Conservation (phyloP, 441 rosid species). For the Adansonia grandidieri region DNA sequence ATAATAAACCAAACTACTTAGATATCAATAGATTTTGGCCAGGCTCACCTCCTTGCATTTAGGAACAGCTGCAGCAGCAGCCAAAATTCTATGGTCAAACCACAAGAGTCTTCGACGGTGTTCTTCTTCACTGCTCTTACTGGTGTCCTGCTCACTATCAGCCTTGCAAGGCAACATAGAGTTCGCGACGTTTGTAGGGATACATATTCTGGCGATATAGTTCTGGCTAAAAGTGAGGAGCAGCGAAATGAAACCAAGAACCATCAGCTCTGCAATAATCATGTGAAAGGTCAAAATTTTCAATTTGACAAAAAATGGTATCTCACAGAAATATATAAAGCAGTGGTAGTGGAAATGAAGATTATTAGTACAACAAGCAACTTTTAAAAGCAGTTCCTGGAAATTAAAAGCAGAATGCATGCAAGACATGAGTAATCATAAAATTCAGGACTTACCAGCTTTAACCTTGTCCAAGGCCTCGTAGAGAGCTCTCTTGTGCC, state of each 20-base stretch:
- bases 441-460: slow-evolving; percentile 55
- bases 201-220: slow-evolving; percentile 62
- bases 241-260: slow-evolving; percentile 89
- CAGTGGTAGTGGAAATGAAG: neutral
- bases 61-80: slow-evolving; percentile 35
- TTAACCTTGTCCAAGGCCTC: slow-evolving; percentile 94
- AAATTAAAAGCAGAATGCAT: neutral
- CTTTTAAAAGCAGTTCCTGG: neutral
- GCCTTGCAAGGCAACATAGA: slow-evolving; percentile 75
- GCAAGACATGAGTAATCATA: neutral
- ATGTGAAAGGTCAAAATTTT: neutral
- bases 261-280: slow-evolving; percentile 77
- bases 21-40: neutral
- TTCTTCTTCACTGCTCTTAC: slow-evolving; percentile 36
- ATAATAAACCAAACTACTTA: neutral
- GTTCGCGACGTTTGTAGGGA: slow-evolving; percentile 54
- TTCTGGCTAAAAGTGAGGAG: slow-evolving; percentile 74
- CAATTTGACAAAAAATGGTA: neutral
- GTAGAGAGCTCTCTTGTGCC: slow-evolving; percentile 75
- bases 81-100: slow-evolving; percentile 57
- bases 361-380: neutral
- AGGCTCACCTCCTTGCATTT: slow-evolving; percentile 57
- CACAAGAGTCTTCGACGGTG: slow-evolving; percentile 60
- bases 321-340: neutral
- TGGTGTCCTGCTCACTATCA: slow-evolving; percentile 14